phyloP scores from a whole-genome alignment of 1,284 basidiomycete genomes.

The Sparassis latifolia region DNA sequence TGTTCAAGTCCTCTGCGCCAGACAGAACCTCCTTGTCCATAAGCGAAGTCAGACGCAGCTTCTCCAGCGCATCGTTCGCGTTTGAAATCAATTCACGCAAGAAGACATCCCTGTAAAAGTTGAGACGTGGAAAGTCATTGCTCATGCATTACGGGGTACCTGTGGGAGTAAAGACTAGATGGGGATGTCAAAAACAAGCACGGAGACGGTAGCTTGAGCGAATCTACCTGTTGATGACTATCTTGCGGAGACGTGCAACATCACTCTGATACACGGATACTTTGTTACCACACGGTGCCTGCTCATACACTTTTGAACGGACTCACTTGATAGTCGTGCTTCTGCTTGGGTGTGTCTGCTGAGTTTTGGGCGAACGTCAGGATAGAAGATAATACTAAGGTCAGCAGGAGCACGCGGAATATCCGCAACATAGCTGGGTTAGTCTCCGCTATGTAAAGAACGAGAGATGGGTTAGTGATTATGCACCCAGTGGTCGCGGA shows the following conservation, averaged over 20 bases:
- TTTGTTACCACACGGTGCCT: background rate
- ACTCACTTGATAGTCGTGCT: slow-evolving; percentile 75
- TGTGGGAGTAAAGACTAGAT: slow-evolving; percentile 57
- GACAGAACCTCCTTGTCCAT: slow-evolving; percentile 73
- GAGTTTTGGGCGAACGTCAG: slow-evolving; percentile 47
- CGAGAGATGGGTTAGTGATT: too few relatives aligned
- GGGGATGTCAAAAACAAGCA: background rate
- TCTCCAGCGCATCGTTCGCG: slow-evolving; percentile 92
- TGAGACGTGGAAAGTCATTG: background rate
- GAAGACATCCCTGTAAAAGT: slow-evolving; percentile 72
- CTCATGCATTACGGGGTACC: slow-evolving; percentile 32
- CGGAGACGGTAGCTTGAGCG: background rate
- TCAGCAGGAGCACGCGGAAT: slow-evolving; percentile 44
- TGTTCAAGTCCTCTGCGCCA: slow-evolving; percentile 69
- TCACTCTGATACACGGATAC: slow-evolving; percentile 61
- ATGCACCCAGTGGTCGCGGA: too few relatives aligned
- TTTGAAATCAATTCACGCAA: slow-evolving; percentile 92
- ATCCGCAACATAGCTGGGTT: slow-evolving; percentile 40
- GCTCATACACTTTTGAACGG: background rate
- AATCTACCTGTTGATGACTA: slow-evolving; percentile 81
- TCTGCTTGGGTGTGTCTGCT: slow-evolving; percentile 41
- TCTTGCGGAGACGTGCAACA: slow-evolving; percentile 83
- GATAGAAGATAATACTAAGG: slow-evolving; percentile 43
- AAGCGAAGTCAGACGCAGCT: slow-evolving; percentile 78
- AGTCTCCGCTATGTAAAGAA: too few relatives aligned